Conservation (phyloP, 352 stramenopile species). For the Pilasporangium apinafurcum region DNA sequence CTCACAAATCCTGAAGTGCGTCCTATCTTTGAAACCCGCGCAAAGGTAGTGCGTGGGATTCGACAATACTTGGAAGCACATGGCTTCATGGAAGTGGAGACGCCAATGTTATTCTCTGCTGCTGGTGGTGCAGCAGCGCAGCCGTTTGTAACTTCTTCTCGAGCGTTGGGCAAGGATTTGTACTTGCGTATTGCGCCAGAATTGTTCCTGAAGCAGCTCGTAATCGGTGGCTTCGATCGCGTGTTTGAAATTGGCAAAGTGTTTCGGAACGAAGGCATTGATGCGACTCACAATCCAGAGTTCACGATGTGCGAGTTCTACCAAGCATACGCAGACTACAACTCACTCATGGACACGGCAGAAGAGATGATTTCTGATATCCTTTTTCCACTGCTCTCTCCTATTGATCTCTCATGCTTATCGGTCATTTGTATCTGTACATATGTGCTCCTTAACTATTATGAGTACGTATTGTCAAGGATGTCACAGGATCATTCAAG, state of each 20-base stretch:
- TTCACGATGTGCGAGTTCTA: slow-evolving; percentile 99
- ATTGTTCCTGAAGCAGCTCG: slow-evolving; percentile 96
- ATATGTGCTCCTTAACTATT: slow-evolving; percentile 6
- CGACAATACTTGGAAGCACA: slow-evolving; percentile 65
- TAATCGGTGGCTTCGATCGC: slow-evolving; percentile 95
- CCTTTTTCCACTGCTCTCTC: slow-evolving; percentile 5
- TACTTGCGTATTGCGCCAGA: slow-evolving; percentile 96
- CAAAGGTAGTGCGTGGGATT: slow-evolving; percentile 71
- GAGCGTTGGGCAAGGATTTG: slow-evolving; percentile 94
- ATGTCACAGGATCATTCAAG: slow-evolving; percentile 94
- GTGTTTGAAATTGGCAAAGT: slow-evolving; percentile 99
- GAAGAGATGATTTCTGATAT: slow-evolving; percentile 95
- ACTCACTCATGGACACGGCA: slow-evolving; percentile 97
- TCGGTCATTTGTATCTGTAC: too few relatives aligned
- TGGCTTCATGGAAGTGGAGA: slow-evolving; percentile 91
- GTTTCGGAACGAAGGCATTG: slow-evolving; percentile 97
- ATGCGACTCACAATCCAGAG: slow-evolving; percentile 98
- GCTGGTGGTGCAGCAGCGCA: slow-evolving; percentile 95
- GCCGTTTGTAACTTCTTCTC: slow-evolving; percentile 98
- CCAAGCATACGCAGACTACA: slow-evolving; percentile 98
- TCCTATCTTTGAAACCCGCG: slow-evolving; percentile 91
- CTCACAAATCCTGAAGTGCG: slow-evolving; percentile 94
- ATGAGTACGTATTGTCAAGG: slow-evolving; percentile 90
- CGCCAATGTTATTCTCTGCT: slow-evolving; percentile 98
- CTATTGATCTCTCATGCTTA: too few relatives aligned